Percentiles rank a stretch among this genome's conserved stretches.
phyloP scores from a whole-genome alignment of 2,329 filamentous ascomycete species.

The Rosellinia necatrix region DNA sequence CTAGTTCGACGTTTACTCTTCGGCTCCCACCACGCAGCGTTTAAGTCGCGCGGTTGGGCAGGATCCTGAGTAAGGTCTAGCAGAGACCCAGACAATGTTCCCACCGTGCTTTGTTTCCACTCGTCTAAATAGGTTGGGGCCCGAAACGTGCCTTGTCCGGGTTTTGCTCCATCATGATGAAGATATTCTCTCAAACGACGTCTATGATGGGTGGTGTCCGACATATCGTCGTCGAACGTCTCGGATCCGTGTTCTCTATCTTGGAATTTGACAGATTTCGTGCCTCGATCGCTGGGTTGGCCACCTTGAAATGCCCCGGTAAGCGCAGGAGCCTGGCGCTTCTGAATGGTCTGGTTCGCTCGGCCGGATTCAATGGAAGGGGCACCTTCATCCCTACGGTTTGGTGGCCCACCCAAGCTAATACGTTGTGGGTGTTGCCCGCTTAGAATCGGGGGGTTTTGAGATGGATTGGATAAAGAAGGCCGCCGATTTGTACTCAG shows the following conservation, averaged over 20 bases:
- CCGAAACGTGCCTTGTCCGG: slow-evolving; percentile 62
- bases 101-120: slow-evolving; percentile 71
- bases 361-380: slow-evolving; percentile 23
- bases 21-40: slow-evolving; percentile 79
- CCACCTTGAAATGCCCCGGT: slow-evolving; percentile 14
- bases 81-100: slow-evolving; percentile 61
- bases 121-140: slow-evolving; percentile 68
- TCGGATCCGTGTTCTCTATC: slow-evolving; percentile 32
- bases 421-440: slow-evolving; percentile 24
- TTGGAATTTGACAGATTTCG: slow-evolving; percentile 41
- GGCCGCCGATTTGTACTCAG: slow-evolving; percentile 26
- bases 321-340: slow-evolving; percentile 12
- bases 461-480: slow-evolving; percentile 18
- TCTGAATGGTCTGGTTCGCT: slow-evolving; percentile 21
- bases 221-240: slow-evolving; percentile 28
- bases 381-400: slow-evolving; percentile 11
- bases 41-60: slow-evolving; percentile 48
- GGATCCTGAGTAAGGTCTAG: slow-evolving; percentile 60
- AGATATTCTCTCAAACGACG: slow-evolving; percentile 37
- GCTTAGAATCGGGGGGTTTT: slow-evolving; percentile 24
- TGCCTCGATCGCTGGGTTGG: slow-evolving; percentile 22
- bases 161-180: slow-evolving; percentile 43
- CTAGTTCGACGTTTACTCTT: slow-evolving; percentile 53
- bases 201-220: slow-evolving; percentile 31
- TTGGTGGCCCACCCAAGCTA: slow-evolving; percentile 14